Percentiles rank a stretch among this genome's conserved stretches.
Conservation (phyloP, 306 rosid species). For the Erythrophleum fordii region DNA sequence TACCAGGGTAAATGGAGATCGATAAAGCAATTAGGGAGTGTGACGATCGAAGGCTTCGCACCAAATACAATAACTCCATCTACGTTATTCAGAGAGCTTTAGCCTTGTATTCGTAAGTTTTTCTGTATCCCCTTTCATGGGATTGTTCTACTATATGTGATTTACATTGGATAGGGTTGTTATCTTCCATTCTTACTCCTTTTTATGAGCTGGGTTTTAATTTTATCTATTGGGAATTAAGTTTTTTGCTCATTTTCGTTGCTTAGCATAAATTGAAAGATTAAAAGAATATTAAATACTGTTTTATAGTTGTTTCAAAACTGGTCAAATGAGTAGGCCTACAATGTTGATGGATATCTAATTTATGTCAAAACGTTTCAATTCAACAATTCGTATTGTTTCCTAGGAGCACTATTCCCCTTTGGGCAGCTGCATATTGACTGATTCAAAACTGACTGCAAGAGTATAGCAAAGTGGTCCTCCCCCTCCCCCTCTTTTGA, state of each 20-base stretch:
- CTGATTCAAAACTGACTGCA: slow-evolving; percentile 28
- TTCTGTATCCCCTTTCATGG: slow-evolving; percentile 24
- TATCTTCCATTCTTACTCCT: slow-evolving; percentile 4
- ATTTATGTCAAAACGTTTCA: slow-evolving; percentile 15
- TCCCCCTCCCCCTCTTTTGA: background rate
- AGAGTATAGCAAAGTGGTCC: background rate
- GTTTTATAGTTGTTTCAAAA: slow-evolving; percentile 14
- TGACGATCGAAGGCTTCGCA: slow-evolving; percentile 86
- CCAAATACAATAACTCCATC: slow-evolving; percentile 87
- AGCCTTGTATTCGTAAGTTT: slow-evolving; percentile 81
- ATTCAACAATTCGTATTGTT: background rate
- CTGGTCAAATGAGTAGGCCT: slow-evolving; percentile 1
- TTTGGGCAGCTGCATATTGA: background rate
- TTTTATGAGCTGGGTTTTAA: slow-evolving; percentile 33
- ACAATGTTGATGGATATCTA: slow-evolving; percentile 36
- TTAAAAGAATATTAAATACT: background rate
- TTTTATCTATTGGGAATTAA: slow-evolving; percentile 24
- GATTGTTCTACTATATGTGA: background rate
- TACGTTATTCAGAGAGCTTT: slow-evolving; percentile 89
- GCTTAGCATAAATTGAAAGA: background rate
- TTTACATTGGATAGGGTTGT: background rate
- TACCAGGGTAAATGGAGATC: slow-evolving; percentile 77
- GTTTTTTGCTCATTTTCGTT: background rate
- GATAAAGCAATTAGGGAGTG: slow-evolving; percentile 81
- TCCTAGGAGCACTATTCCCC: background rate